Base-by-base conservation (phyloP, 1,284 basidiomycete species). In the Cryptococcus maquisensis region DNA sequence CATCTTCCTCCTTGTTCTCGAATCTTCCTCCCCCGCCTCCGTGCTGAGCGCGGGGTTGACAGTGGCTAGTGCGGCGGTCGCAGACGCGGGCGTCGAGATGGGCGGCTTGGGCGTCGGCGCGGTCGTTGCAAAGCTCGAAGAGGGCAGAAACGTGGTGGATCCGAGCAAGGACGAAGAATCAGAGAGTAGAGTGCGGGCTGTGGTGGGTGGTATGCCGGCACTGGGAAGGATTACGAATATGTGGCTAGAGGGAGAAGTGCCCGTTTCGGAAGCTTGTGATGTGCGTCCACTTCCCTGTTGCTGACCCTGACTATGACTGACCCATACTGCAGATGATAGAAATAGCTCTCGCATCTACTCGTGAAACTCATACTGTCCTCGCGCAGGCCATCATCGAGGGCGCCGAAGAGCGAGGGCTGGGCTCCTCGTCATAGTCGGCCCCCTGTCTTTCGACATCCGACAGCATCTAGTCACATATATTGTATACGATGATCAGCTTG, bases 1-100 rank as follows among this genome's bases (percentile, higher is more conserved):
- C 76, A 80, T 98, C 28, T 94, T 90, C 74, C 77, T 99, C 43
- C 88, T 86, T 15, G 81, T 99, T 20, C 85, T 99, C 36, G 93
- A 99, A 76, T 86, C 87, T 10, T 93, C 97, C 69, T 88, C 89
- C 3, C 80, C 88, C 16, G 87, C 92, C 67, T 84, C 85, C 21
- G 90, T 90, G 60, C 81, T 94, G n/a, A 83, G 88, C 0, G 83
- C 89, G 4, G 90, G 87, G 1, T 81, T 87, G 13, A 84, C 91
- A 4, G 94, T 94, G 12, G 91, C 93, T 0, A 91, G 88, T 63
- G 85, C 90, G 1, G 94, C 96, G 0, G 80, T 98, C 5, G 74
- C 74, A 4, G 74, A 75, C 46, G 76, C 74, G 0, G 75, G 73
- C 0, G 73, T 77, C 12, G 64, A 65, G 9, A 70, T 77, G 68